Conservation (phyloP, 768 basidiomycete species). For the Tricholoma furcatifolium region DNA sequence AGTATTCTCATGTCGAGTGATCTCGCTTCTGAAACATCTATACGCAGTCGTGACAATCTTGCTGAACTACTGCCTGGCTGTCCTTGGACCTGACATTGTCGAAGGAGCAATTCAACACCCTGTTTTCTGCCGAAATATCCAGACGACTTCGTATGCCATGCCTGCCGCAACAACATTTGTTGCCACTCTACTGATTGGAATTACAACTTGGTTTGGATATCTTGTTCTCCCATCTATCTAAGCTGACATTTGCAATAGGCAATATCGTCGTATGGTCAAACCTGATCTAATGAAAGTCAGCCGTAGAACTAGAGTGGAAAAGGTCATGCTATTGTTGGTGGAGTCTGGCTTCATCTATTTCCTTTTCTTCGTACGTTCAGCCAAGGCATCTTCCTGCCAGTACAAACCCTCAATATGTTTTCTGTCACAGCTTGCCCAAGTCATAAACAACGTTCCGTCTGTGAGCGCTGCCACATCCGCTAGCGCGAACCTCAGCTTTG, state of each 20-base stretch:
- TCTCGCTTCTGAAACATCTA: no score
- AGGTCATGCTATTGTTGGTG: conserved; percentile 5
- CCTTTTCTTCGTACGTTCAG: conserved; percentile 8
- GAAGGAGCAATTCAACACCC: conserved; percentile 9
- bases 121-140: conserved; percentile 8
- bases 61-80: conserved; percentile 6
- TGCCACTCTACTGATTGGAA: conserved; percentile 5
- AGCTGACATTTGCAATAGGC: background rate
- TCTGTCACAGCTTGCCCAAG: conserved; percentile 2
- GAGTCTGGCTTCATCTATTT: conserved; percentile 9
- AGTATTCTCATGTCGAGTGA: background rate
- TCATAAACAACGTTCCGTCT: conserved; percentile 2
- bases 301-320: conserved; percentile 1
- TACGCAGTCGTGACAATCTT: no score
- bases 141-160: conserved; percentile 10
- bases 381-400: background rate
- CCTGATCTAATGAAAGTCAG: background rate
- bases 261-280: conserved; percentile 2
- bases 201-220: conserved; percentile 5
- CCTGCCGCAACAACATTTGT: conserved; percentile 8
- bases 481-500: conserved; percentile 6
- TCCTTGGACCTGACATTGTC: conserved; percentile 10
- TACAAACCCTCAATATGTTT: background rate
- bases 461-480: background rate
- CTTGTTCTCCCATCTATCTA: background rate